Base-by-base conservation (phyloP, 2,329 filamentous ascomycete genomes). In the Hypoxylon sp. region DNA sequence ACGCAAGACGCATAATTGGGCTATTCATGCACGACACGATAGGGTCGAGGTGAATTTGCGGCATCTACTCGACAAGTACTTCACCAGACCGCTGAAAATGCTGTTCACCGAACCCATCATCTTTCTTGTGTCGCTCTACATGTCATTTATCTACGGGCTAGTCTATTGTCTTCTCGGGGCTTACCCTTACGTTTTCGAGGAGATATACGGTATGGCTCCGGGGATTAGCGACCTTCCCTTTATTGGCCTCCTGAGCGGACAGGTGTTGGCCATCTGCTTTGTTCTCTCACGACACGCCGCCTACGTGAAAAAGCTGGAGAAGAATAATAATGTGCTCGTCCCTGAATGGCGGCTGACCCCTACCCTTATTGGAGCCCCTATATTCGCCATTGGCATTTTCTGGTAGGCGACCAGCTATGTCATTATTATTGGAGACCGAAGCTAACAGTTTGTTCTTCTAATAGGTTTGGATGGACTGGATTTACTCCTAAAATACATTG, bases 381-480 rank as follows among this genome's bases (percentile, higher is more conserved):
- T 53, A 33, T 53, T 53, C 30, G 49, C 30, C 5, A 53, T 53
- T 35, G 49, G 49, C n/a, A 17, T 53, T 35, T 53, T 53, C n/a
- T 53, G 49, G 49, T 51, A 51, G n/a, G 49, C 1, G 8, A 31
- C 3, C 27, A 3, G 20, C 8, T 0, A 7, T 8, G n/a, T 17
- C 8, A 8, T n/a, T 20, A 17, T 20, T 2, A 3, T 20, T 44
- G 20, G 4, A 44, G 6, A 10, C 10, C 6, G n/a, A 44, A 8
- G 6, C 3, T 51, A 11, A 51, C 49, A 31, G 20, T 8, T 51
- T 20, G 1, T 0, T 6, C 3, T 49, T 14, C 14, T 27, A 11
- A 20, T 17, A 51, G 49, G 49, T 53, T 53, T 22, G 49, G 49
- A 6, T 53, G 49, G 49, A 53, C 49, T 35, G 49, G 14, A 31